Evolutionary conservation across 2,329 filamentous ascomycete species (phyloP).

Genomic region (Colletotrichum tabaci): DNA sequence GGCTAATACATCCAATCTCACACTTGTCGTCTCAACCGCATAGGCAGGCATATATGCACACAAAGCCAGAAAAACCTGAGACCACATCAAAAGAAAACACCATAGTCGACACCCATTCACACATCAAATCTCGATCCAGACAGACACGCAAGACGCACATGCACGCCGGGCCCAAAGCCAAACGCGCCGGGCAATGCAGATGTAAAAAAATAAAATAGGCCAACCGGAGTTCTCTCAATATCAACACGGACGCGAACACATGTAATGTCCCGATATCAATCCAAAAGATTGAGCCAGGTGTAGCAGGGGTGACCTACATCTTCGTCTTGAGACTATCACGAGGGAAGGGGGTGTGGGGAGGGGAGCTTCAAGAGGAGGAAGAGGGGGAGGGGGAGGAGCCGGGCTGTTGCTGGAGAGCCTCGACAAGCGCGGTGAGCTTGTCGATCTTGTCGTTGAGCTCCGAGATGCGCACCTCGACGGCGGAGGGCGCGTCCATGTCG

Average conservation of each 20-base stretch:
- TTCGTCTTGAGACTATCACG: background rate
- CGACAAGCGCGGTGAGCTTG: slow-evolving; percentile 67
- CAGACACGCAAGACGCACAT: background rate
- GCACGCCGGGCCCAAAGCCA: slow-evolving; percentile 1
- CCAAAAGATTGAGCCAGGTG: background rate
- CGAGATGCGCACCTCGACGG: slow-evolving; percentile 66
- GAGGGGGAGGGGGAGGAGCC: background rate
- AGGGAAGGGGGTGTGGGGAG: no score
- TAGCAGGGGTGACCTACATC: background rate
- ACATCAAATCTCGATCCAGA: background rate
- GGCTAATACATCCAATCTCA: background rate
- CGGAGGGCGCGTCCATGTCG: slow-evolving; percentile 53
- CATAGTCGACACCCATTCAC: background rate
- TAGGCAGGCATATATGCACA: background rate
- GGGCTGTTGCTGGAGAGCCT: slow-evolving; percentile 61
- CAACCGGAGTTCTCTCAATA: background rate
- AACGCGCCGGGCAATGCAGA: slow-evolving; percentile 14
- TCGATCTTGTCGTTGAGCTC: slow-evolving; percentile 73
- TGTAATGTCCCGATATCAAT: slow-evolving; percentile 12
- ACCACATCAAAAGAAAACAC: background rate
- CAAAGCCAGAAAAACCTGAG: background rate
- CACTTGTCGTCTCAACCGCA: background rate
- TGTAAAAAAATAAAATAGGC: background rate
- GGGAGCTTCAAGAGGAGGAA: slow-evolving; percentile 9
- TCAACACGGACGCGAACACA: background rate